Evolutionary conservation across 202 grass and related monocot species (phyloP).

Genomic region (Bolboschoenoplectus hybrid): DNA sequence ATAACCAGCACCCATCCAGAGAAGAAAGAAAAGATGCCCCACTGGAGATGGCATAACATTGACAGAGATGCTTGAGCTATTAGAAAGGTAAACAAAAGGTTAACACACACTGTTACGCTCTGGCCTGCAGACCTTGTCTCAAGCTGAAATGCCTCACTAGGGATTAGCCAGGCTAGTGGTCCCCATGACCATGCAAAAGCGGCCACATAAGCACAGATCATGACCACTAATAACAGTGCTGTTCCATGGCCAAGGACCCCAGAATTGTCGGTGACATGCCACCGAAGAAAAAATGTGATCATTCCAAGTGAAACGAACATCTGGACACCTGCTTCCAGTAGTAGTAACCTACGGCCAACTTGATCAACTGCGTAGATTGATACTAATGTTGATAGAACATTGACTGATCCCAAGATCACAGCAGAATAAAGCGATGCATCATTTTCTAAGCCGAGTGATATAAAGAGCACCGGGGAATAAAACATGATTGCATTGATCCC

Average conservation of each 20-base stretch:
- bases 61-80: conserved; percentile 52
- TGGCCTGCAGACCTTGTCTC: conserved; percentile 54
- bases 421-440: conserved; percentile 44
- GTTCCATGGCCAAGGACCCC: conserved; percentile 28
- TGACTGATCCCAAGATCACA: conserved; percentile 46
- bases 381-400: conserved; percentile 51
- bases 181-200: conserved; percentile 60
- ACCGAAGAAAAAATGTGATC: conserved; percentile 41
- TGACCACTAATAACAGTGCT: conserved; percentile 38
- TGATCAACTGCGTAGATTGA: conserved; percentile 50
- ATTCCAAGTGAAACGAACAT: conserved; percentile 48
- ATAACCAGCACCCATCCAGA: conserved; percentile 50
- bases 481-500: conserved; percentile 62
- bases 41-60: conserved; percentile 45
- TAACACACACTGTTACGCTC: conserved; percentile 51
- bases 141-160: conserved; percentile 52
- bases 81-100: conserved; percentile 54
- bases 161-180: conserved; percentile 52
- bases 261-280: conserved; percentile 29
- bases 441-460: conserved; percentile 48
- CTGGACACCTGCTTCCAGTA: conserved; percentile 52
- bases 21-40: conserved; percentile 56
- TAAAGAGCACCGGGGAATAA: conserved; percentile 55
- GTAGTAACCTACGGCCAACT: conserved; percentile 43
- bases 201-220: conserved; percentile 50